Evolutionary conservation across 768 basidiomycete species (phyloP).

Genomic region (Cytidiella melzeri): DNA sequence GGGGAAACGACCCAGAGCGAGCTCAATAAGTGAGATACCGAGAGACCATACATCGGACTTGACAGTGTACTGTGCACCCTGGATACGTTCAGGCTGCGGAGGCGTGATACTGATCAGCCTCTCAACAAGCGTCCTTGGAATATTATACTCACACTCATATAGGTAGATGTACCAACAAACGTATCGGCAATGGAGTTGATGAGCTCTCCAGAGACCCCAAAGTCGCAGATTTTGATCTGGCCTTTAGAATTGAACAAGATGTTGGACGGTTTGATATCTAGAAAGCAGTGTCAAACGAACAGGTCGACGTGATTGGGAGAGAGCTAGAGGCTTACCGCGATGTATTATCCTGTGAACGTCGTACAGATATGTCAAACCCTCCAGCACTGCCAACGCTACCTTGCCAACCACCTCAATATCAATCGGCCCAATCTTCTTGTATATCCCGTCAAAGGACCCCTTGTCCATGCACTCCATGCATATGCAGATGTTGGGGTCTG

Average conservation of each 20-base stretch:
- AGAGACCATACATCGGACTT: conserved; percentile 99
- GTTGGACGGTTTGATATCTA: conserved; percentile 99
- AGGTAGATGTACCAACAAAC: conserved; percentile 97
- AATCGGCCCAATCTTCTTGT: conserved; percentile 92
- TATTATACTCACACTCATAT: conserved; percentile 84
- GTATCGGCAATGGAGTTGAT: conserved; percentile 99
- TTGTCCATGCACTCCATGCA: conserved; percentile 98
- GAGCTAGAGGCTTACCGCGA: conserved; percentile 57
- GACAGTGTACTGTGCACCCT: conserved; percentile 96
- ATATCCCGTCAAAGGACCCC: conserved; percentile 89
- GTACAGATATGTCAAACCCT: conserved; percentile 94
- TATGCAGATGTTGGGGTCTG: conserved; percentile 97
- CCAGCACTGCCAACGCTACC: conserved; percentile 91
- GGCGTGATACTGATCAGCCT: conserved; percentile 6
- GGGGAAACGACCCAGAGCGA: conserved; percentile 95
- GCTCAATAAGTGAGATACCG: conserved; percentile 94
- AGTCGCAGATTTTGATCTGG: conserved; percentile 98
- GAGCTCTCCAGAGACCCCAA: conserved; percentile 97
- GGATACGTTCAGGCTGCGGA: conserved; percentile 94
- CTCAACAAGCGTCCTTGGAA: conserved; percentile 9
- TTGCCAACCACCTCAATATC: conserved; percentile 89
- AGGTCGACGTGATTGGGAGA: neutral
- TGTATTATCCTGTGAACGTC: conserved; percentile 98
- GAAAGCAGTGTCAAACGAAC: neutral
- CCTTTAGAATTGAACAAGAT: conserved; percentile 92